Evolutionary conservation across 305 asterid species (phyloP).

Genomic region (Stenogyne calaminthoides): DNA sequence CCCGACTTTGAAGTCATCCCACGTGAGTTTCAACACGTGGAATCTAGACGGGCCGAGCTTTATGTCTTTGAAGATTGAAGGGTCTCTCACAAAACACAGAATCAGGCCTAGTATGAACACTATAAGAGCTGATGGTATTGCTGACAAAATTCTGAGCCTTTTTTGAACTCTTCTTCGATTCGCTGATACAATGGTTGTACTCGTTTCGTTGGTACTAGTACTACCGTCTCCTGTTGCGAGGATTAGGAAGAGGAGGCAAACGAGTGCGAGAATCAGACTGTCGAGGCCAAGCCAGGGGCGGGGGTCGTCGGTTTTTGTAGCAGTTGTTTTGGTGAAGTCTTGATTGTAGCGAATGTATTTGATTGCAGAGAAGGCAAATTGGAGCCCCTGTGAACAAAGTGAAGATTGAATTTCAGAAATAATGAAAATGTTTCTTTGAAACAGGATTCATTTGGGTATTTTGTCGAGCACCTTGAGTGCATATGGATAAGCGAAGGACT

Average conservation of each 20-base stretch:
- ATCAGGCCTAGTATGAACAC: constrained; percentile 67
- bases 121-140: constrained; percentile 76
- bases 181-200: background rate
- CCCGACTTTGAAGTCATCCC: constrained; percentile 85
- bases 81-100: constrained; percentile 74
- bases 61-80: constrained; percentile 65
- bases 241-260: constrained; percentile 55
- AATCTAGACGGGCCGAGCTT: constrained; percentile 75
- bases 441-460: background rate
- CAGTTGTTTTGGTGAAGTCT: constrained; percentile 62
- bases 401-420: background rate
- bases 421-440: background rate
- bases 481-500: background rate
- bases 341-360: constrained; percentile 78
- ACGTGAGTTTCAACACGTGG: constrained; percentile 62
- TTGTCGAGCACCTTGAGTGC: background rate
- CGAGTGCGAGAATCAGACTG: constrained; percentile 69
- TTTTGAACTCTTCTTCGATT: constrained; percentile 38
- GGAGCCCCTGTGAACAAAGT: constrained; percentile 54
- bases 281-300: constrained; percentile 90
- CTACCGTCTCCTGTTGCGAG: constrained; percentile 74
- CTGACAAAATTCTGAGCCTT: constrained; percentile 50
- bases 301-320: constrained; percentile 55
- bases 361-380: constrained; percentile 84
- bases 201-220: constrained; percentile 1